Conservation (phyloP, 352 stramenopile genomes). For the Phytopythium ostracodes region DNA sequence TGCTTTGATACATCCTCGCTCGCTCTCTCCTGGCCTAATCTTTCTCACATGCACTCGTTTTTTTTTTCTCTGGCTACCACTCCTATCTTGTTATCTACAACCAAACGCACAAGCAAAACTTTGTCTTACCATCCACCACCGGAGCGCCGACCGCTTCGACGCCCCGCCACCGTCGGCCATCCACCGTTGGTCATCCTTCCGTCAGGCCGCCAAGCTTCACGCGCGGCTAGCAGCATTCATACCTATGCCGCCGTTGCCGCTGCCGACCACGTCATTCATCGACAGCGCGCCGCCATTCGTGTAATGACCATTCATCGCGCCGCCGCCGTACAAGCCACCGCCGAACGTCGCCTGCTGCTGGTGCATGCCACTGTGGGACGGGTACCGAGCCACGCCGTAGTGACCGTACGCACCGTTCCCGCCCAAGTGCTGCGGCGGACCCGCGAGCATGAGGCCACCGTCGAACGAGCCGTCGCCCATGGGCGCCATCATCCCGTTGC, state of each 20-base stretch:
- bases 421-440: constrained; percentile 19
- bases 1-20: constrained; percentile 21
- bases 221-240: constrained; percentile 50
- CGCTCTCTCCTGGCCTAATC: constrained; percentile 17
- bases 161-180: neutral
- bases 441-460: constrained; percentile 27
- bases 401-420: constrained; percentile 15
- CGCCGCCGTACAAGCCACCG: constrained; percentile 19
- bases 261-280: constrained; percentile 32
- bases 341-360: constrained; percentile 28
- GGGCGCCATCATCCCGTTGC: constrained; percentile 36
- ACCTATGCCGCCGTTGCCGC: constrained; percentile 20
- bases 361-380: neutral
- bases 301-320: constrained; percentile 13
- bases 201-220: constrained; percentile 11
- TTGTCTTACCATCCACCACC: constrained; percentile 6
- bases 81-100: constrained; percentile 59
- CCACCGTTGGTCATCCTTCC: neutral
- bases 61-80: too few relatives aligned
- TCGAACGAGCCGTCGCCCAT: constrained; percentile 28
- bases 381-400: constrained; percentile 11
- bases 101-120: constrained; percentile 47
- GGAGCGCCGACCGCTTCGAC: neutral
- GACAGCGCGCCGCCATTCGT: constrained; percentile 27
- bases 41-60: constrained; percentile 14